Evolutionary conservation across 371 early-diverging fungal species (phyloP).

Genomic region (Zancudomyces culisetae): DNA sequence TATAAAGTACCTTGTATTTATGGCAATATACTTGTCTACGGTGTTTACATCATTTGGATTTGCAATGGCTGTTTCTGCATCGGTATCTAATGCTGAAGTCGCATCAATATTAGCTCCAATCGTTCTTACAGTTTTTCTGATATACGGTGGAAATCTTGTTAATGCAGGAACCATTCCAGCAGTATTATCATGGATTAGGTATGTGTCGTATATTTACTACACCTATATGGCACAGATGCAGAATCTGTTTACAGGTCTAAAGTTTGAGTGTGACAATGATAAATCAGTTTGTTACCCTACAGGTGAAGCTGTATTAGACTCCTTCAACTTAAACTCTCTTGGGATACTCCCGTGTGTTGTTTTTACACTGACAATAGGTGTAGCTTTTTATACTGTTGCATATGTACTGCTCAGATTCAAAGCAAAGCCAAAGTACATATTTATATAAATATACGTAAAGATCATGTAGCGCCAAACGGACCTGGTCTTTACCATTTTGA

Average conservation of each 20-base stretch:
- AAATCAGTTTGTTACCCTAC: neutral
- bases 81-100: conserved; percentile 12
- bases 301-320: conserved; percentile 13
- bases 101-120: conserved; percentile 26
- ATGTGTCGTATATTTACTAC: conserved; percentile 16
- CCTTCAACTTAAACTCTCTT: conserved; percentile 13
- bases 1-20: conserved; percentile 14
- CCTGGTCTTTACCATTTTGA: too few species aligned
- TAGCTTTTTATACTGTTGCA: conserved; percentile 6
- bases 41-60: conserved; percentile 13
- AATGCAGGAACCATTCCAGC: conserved; percentile 17
- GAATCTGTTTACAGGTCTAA: conserved; percentile 19
- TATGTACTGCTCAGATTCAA: conserved; percentile 20
- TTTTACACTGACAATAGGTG: conserved; percentile 10
- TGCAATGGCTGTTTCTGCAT: conserved; percentile 15
- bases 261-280: conserved; percentile 8
- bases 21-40: conserved; percentile 8
- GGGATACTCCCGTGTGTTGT: conserved; percentile 7
- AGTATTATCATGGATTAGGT: conserved; percentile 24
- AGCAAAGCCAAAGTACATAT: conserved; percentile 20
- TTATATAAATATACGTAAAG: conserved; percentile 7
- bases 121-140: conserved; percentile 17
- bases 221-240: conserved; percentile 15
- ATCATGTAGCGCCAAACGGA: too few species aligned
- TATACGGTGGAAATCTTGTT: conserved; percentile 26